Percentiles rank a stretch among this genome's conserved stretches.
phyloP scores from a whole-genome alignment of 768 basidiomycete species.

The Tephrocybe sp. region DNA sequence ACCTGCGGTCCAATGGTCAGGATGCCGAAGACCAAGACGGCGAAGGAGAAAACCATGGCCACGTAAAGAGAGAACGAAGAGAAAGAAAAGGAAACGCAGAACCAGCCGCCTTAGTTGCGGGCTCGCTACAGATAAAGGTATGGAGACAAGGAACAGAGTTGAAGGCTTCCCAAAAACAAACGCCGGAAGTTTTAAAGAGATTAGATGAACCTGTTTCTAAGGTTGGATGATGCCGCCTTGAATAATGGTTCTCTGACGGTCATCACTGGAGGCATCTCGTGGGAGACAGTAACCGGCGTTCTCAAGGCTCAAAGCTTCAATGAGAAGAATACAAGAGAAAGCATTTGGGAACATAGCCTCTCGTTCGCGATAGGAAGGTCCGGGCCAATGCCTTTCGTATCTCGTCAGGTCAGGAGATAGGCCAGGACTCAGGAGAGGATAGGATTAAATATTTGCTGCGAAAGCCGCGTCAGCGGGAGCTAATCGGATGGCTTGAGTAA shows the following conservation, averaged over 20 bases:
- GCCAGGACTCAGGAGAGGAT: no score
- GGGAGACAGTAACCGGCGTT: no score
- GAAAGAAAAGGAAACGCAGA: slow-evolving; percentile 14
- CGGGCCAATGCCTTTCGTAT: no score
- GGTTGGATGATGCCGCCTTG: slow-evolving; percentile 1
- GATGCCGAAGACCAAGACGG: slow-evolving; percentile 29
- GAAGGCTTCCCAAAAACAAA: neutral
- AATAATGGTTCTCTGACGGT: slow-evolving; percentile 1
- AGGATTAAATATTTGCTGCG: no score
- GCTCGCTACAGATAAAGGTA: slow-evolving; percentile 35
- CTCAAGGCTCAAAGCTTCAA: no score
- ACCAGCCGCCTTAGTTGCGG: slow-evolving; percentile 27
- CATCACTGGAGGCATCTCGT: neutral
- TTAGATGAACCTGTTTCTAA: neutral
- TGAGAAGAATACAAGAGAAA: no score
- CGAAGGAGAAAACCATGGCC: slow-evolving; percentile 24
- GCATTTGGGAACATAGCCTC: no score
- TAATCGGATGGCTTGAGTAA: no score
- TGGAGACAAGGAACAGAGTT: slow-evolving; percentile 22
- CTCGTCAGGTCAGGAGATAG: no score
- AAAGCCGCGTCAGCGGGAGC: no score
- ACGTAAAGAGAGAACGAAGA: slow-evolving; percentile 18
- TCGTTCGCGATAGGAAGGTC: no score
- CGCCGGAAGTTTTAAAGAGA: neutral
- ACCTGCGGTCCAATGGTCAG: slow-evolving; percentile 40